These are phyloP conservation scores for Stemphylium vesicarium DNA, from an alignment of 2,329 filamentous ascomycete genomes.

Conservation along the genomic window DNA sequence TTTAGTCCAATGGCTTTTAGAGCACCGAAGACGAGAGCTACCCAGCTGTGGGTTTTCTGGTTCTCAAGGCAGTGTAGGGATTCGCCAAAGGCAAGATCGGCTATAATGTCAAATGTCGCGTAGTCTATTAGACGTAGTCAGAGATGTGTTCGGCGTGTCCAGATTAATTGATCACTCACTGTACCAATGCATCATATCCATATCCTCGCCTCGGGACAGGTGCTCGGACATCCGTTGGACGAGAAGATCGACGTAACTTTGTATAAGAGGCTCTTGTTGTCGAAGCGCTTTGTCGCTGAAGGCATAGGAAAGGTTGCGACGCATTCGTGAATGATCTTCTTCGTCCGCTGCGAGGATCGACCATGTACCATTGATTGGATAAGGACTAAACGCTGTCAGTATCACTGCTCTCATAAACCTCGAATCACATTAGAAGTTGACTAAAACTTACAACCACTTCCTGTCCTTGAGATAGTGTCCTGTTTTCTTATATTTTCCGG, in stretches of 20 bases:
- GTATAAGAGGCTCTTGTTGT: constrained; percentile 50
- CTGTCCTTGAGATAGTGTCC: constrained; percentile 47
- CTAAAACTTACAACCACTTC: constrained; percentile 36
- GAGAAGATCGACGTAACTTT: constrained; percentile 50
- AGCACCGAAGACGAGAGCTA: constrained; percentile 24
- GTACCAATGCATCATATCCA: constrained; percentile 41
- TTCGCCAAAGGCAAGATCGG: constrained; percentile 42
- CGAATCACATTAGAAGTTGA: neutral
- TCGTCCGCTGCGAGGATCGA: constrained; percentile 39
- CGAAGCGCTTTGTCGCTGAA: constrained; percentile 53
- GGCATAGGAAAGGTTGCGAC: constrained; percentile 49
- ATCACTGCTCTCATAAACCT: neutral
- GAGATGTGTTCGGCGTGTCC: constrained; percentile 5
- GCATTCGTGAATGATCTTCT: constrained; percentile 42
- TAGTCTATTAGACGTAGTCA: neutral
- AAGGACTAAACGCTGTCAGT: constrained; percentile 10
- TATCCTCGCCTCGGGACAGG: constrained; percentile 6
- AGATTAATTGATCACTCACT: constrained; percentile 16
- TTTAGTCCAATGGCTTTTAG: constrained; percentile 19
- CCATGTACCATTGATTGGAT: constrained; percentile 36
- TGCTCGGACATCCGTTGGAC: constrained; percentile 42
- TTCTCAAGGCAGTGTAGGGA: constrained; percentile 41
- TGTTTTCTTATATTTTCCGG: constrained; percentile 45
- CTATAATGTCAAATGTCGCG: constrained; percentile 33
- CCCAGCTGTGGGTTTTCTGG: constrained; percentile 38